Evolutionary conservation across 257 asterid genomes (phyloP).

Genomic region (Pogostemon cablin): DNA sequence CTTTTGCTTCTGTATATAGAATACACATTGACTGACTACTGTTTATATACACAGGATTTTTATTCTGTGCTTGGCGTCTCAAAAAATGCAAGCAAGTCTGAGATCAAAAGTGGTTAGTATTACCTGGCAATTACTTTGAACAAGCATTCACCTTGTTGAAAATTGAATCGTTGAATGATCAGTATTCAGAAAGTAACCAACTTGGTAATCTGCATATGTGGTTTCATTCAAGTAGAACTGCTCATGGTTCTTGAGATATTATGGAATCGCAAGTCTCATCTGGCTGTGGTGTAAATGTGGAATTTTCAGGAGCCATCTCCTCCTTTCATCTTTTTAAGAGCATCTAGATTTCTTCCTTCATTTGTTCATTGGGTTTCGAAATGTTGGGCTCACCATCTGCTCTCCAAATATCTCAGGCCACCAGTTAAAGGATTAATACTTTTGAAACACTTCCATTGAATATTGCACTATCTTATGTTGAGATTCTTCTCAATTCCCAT

Average conservation of each 20-base stretch:
- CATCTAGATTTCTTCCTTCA: constrained; percentile 5
- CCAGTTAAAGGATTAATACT: neutral
- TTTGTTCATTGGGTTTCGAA: constrained; percentile 6
- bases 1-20: constrained; percentile 13
- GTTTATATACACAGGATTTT: constrained; percentile 63
- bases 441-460: neutral
- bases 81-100: constrained; percentile 81
- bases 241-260: neutral
- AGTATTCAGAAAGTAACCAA: no score
- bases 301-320: constrained; percentile 4
- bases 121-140: constrained; percentile 13
- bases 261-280: neutral
- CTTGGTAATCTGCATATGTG: neutral
- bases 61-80: constrained; percentile 93
- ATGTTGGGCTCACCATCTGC: neutral
- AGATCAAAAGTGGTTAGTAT: constrained; percentile 85
- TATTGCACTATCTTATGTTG: neutral
- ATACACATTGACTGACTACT: constrained; percentile 14
- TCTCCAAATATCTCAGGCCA: constrained; percentile 7
- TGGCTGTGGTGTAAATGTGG: constrained; percentile 4
- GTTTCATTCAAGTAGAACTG: constrained; percentile 13
- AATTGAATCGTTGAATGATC: neutral
- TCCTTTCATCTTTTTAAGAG: constrained; percentile 10
- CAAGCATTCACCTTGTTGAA: neutral
- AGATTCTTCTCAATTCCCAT: neutral